Conservation (phyloP, 148 eudicot genomes). For the Silene uniflora region DNA sequence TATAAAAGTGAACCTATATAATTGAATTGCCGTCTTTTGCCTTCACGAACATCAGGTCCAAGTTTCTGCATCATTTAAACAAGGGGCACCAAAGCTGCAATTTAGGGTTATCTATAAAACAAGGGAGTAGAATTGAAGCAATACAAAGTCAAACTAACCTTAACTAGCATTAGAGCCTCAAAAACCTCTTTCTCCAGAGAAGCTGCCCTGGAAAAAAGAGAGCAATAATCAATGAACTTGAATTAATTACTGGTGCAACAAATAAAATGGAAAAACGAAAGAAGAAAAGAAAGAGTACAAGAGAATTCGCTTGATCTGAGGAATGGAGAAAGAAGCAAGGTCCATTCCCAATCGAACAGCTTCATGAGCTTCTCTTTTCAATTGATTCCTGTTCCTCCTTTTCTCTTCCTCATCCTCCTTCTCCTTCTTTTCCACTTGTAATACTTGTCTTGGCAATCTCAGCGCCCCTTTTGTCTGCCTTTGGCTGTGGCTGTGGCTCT, state of each 20-base stretch:
- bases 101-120: neutral
- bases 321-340: constrained; percentile 52
- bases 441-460: constrained; percentile 23
- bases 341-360: constrained; percentile 74
- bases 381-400: constrained; percentile 58
- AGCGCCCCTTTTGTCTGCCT: constrained; percentile 27
- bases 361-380: constrained; percentile 70
- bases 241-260: too few relatives aligned
- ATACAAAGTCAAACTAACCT: constrained; percentile 38
- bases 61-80: constrained; percentile 55
- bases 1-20: constrained; percentile 51
- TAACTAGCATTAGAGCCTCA: constrained; percentile 73
- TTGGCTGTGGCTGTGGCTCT: too few relatives aligned
- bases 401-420: constrained; percentile 29
- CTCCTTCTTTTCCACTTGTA: constrained; percentile 3
- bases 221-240: neutral
- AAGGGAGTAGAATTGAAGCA: neutral
- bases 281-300: constrained; percentile 28
- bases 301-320: constrained; percentile 78
- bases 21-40: constrained; percentile 84
- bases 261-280: constrained; percentile 5
- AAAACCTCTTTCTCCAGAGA: constrained; percentile 61
- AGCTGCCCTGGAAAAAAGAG: constrained; percentile 51
- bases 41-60: constrained; percentile 89
- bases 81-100: constrained; percentile 36